Percentiles rank a stretch among this genome's conserved stretches.
These are phyloP conservation scores for Neonectria sp. DNA, from an alignment of 2,329 filamentous ascomycete species.

Conservation along the genomic window DNA sequence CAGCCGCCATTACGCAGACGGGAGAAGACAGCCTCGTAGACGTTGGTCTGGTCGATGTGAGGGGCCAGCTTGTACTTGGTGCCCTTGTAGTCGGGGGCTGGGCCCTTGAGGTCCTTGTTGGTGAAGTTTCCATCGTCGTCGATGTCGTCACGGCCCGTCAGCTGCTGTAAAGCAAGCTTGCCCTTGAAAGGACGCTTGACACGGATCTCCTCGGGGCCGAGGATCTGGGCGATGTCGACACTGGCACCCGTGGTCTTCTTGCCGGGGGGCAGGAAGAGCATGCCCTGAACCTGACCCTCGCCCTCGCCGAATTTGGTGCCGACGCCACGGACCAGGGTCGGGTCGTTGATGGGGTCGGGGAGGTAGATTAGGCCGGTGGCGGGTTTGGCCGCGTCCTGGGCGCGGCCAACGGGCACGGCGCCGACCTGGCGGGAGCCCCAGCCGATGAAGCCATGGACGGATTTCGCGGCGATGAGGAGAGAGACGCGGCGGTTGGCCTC, in stretches of 20 bases:
- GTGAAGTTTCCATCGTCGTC: conserved; percentile 76
- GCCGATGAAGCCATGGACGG: conserved; percentile 94
- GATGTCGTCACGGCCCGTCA: conserved; percentile 85
- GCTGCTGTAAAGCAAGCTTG: conserved; percentile 80
- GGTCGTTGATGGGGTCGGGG: conserved; percentile 88
- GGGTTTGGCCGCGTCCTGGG: conserved; percentile 89
- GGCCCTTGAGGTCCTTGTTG: conserved; percentile 67
- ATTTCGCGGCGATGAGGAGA: conserved; percentile 95
- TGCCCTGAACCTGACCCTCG: conserved; percentile 82
- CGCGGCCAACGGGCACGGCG: conserved; percentile 92
- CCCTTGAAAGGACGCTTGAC: conserved; percentile 91
- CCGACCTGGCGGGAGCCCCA: conserved; percentile 88
- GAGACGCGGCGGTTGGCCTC: conserved; percentile 92
- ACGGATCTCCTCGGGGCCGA: conserved; percentile 84
- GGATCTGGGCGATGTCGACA: conserved; percentile 86
- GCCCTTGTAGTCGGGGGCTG: conserved; percentile 77
- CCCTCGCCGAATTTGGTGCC: conserved; percentile 85
- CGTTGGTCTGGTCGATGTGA: conserved; percentile 93
- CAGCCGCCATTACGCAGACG: conserved; percentile 87
- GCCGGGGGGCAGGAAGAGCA: conserved; percentile 88
- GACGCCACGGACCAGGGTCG: conserved; percentile 82
- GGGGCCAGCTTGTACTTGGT: conserved; percentile 90
- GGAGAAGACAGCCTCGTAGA: conserved; percentile 94
- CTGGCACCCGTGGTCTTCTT: conserved; percentile 84
- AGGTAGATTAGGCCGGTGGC: conserved; percentile 87